Percentiles rank a stretch among this genome's conserved stretches.
These are phyloP conservation scores for Macrolepiota albuminosa DNA, from an alignment of 768 basidiomycete species.

Conservation along the genomic window DNA sequence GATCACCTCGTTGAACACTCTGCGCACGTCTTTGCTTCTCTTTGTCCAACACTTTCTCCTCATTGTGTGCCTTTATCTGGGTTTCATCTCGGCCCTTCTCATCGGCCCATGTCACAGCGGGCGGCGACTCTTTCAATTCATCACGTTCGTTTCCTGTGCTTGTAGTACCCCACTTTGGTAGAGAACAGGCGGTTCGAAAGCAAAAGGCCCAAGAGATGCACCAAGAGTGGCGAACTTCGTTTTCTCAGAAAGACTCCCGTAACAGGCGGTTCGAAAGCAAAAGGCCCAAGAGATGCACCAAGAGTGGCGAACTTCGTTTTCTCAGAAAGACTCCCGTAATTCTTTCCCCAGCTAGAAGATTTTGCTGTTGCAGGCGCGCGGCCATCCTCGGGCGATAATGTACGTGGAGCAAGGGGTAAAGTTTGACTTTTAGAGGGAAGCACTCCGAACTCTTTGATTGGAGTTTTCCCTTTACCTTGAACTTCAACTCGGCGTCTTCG, in stretches of 20 bases:
- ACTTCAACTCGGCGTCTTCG: conserved; percentile 13
- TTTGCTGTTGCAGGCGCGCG: conserved; percentile 33
- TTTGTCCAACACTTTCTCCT: conserved; percentile 26
- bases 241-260: conserved; percentile 33
- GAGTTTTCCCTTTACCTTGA: conserved; percentile 13
- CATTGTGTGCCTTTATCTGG: conserved; percentile 18
- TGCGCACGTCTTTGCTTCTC: conserved; percentile 21
- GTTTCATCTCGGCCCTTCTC: conserved; percentile 13
- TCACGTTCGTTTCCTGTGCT: conserved; percentile 21
- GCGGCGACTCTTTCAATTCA: conserved; percentile 13
- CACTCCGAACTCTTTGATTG: conserved; percentile 24
- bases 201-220: conserved; percentile 54
- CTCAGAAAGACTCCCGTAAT: conserved; percentile 35
- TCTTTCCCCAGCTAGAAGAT: conserved; percentile 56
- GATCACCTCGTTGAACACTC: conserved; percentile 22
- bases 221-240: conserved; percentile 29
- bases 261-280: conserved; percentile 68
- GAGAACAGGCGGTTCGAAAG: conserved; percentile 64
- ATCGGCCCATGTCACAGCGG: conserved; percentile 18
- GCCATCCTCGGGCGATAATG: conserved; percentile 9
- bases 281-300: conserved; percentile 51
- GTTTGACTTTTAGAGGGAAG: conserved; percentile 21
- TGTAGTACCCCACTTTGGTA: conserved; percentile 34
- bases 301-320: conserved; percentile 28
- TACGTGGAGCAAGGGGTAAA: neutral